A percentile compares a stretch with the other conserved stretches of the same genome.
These are phyloP conservation scores for Abelmoschus esculentus DNA, from an alignment of 345 rosid genomes.

Conservation along the genomic window DNA sequence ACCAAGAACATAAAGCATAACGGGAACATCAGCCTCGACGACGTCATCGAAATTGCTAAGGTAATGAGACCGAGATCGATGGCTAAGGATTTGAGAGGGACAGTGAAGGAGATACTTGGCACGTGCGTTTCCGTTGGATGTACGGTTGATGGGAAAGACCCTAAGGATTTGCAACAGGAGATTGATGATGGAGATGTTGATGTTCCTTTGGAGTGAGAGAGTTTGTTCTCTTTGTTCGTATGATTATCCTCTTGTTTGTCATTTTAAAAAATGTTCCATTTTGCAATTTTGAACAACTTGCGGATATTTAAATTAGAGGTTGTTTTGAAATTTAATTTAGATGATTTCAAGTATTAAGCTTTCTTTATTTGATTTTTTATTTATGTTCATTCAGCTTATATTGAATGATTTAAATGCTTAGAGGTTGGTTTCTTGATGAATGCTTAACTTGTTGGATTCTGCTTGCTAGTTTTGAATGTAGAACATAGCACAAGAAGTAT, in stretches of 20 bases:
- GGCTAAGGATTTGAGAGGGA: constrained; percentile 48
- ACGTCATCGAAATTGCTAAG: constrained; percentile 49
- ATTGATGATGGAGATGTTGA: constrained; percentile 43
- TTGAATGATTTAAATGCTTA: not conserved
- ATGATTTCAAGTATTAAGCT: constrained; percentile 13
- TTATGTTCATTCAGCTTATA: not conserved
- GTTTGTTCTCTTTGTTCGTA: not conserved
- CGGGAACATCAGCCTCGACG: constrained; percentile 46
- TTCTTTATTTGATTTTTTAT: not conserved
- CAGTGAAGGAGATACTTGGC: constrained; percentile 54
- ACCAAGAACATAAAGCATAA: constrained; percentile 43
- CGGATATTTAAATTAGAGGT: not conserved
- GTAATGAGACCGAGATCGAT: constrained; percentile 46
- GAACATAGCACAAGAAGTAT: not conserved
- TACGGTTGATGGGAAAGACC: constrained; percentile 49
- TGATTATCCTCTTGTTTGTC: not conserved
- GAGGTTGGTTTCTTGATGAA: not conserved
- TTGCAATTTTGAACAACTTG: not conserved
- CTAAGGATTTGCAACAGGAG: constrained; percentile 49
- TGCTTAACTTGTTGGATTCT: not conserved
- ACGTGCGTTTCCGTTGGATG: constrained; percentile 64
- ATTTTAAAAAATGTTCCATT: not conserved
- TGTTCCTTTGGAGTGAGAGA: constrained; percentile 35
- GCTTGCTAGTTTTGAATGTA: not conserved
- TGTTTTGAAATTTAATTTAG: constrained; percentile 3